A percentile compares a stretch with the other conserved stretches of the same genome.
These are phyloP conservation scores for Backusella westeae DNA, from an alignment of 192 early-diverging fungal genomes.

Conservation along the genomic window DNA sequence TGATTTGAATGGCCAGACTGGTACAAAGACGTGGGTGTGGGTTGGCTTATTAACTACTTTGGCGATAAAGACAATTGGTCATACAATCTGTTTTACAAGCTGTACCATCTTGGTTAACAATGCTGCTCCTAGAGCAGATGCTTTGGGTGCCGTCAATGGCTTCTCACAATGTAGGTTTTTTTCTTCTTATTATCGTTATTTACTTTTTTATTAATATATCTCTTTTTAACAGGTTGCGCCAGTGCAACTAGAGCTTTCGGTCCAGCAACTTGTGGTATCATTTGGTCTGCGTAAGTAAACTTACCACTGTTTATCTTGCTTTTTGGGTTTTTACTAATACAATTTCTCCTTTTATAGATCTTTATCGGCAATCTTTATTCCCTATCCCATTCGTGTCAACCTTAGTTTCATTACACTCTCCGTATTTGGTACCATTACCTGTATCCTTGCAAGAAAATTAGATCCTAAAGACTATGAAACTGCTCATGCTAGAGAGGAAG, in stretches of 20 bases:
- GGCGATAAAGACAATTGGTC: slow-evolving; percentile 23
- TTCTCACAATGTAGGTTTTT: slow-evolving; percentile 42
- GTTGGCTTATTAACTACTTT: slow-evolving; percentile 18
- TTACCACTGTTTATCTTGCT: neutral
- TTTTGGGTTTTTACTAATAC: neutral
- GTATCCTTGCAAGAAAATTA: neutral
- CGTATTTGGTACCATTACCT: neutral
- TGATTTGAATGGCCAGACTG: slow-evolving; percentile 15
- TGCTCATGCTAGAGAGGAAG: slow-evolving; percentile 17
- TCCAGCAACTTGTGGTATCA: slow-evolving; percentile 47
- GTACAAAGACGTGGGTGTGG: slow-evolving; percentile 29
- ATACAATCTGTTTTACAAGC: slow-evolving; percentile 38
- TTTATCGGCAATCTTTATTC: neutral
- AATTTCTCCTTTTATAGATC: neutral
- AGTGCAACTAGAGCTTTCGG: slow-evolving; percentile 43
- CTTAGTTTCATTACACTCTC: slow-evolving; percentile 1
- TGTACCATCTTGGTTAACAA: slow-evolving; percentile 50
- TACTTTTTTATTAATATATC: neutral
- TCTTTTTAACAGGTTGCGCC: slow-evolving; percentile 2
- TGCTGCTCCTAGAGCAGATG: slow-evolving; percentile 38
- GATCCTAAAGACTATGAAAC: neutral
- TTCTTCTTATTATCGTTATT: neutral
- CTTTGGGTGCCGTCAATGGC: slow-evolving; percentile 57
- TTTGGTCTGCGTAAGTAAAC: slow-evolving; percentile 38
- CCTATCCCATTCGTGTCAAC: slow-evolving; percentile 7